Evolutionary conservation across 2,329 filamentous ascomycete species (phyloP).

Genomic region (Ramularia endophylla): DNA sequence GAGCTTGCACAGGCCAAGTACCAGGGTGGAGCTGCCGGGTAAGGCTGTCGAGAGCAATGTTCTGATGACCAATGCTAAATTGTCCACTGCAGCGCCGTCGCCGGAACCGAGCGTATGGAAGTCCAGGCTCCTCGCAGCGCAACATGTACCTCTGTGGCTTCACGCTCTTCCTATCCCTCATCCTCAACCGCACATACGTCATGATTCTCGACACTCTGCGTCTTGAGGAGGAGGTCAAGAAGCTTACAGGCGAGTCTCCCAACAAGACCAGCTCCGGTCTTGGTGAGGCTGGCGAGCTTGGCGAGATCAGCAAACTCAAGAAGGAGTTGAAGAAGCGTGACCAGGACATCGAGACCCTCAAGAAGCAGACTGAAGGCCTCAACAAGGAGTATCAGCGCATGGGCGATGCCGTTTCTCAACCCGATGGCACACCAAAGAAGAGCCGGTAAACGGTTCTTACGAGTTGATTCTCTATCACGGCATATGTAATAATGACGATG

Average conservation of each 20-base stretch:
- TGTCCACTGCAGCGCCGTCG: slow-evolving; percentile 55
- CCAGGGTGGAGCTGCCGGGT: slow-evolving; percentile 44
- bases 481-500: too few species aligned
- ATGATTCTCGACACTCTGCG: slow-evolving; percentile 92
- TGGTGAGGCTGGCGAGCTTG: slow-evolving; percentile 64
- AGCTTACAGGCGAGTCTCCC: slow-evolving; percentile 62
- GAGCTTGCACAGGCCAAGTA: slow-evolving; percentile 73
- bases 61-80: slow-evolving; percentile 14
- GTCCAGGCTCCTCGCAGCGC: slow-evolving; percentile 96
- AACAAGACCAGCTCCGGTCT: slow-evolving; percentile 65
- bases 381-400: slow-evolving; percentile 80
- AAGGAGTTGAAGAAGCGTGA: slow-evolving; percentile 68
- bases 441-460: slow-evolving; percentile 35
- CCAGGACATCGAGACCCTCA: slow-evolving; percentile 74
- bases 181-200: slow-evolving; percentile 97
- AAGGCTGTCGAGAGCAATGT: slow-evolving; percentile 19
- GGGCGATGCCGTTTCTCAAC: slow-evolving; percentile 69
- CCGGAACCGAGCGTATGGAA: slow-evolving; percentile 86
- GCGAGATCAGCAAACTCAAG: slow-evolving; percentile 65
- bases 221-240: slow-evolving; percentile 86
- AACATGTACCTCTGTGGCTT: slow-evolving; percentile 99
- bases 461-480: not conserved
- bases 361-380: slow-evolving; percentile 85
- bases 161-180: slow-evolving; percentile 96
- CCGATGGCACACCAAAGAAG: slow-evolving; percentile 51